phyloP scores from a whole-genome alignment of 2,329 filamentous ascomycete species.

The Capronia coronata region DNA sequence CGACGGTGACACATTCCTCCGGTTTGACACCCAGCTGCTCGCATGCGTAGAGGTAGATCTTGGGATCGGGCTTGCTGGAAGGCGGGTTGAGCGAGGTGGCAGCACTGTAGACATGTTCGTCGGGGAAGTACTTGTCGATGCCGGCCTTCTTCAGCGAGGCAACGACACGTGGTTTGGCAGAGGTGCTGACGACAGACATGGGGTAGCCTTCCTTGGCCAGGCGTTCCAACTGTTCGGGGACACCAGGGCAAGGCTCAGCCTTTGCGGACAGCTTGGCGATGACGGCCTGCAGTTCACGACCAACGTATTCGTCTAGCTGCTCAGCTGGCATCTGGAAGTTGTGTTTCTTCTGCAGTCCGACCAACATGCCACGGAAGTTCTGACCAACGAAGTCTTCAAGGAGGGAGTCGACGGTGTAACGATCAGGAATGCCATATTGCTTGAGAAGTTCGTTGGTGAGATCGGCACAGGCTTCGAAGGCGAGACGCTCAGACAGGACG shows the following conservation, averaged over 20 bases:
- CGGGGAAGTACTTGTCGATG: conserved; percentile 72
- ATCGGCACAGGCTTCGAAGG: conserved; percentile 86
- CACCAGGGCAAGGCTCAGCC: conserved; percentile 63
- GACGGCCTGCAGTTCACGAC: conserved; percentile 72
- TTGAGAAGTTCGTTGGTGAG: conserved; percentile 82
- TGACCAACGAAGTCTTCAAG: conserved; percentile 87
- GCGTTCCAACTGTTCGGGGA: conserved; percentile 61
- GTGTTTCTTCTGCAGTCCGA: conserved; percentile 69
- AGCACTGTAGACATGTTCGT: conserved; percentile 71
- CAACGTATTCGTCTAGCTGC: conserved; percentile 71
- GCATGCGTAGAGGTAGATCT: conserved; percentile 76
- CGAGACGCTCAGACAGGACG: conserved; percentile 83
- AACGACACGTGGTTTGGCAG: conserved; percentile 69
- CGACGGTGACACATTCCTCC: conserved; percentile 69
- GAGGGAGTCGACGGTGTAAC: conserved; percentile 72
- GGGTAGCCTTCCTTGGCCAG: conserved; percentile 59
- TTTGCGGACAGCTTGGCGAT: conserved; percentile 70
- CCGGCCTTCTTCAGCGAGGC: conserved; percentile 75
- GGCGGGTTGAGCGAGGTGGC: conserved; percentile 72
- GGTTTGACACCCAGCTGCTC: conserved; percentile 66
- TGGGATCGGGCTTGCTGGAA: conserved; percentile 88
- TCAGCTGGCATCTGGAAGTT: conserved; percentile 62
- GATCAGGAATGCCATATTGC: conserved; percentile 56
- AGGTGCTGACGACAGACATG: conserved; percentile 75
- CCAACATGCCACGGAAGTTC: conserved; percentile 79